Evolutionary conservation across 306 rosid genomes (phyloP).

Genomic region (Herpetospermum pedunculosum): DNA sequence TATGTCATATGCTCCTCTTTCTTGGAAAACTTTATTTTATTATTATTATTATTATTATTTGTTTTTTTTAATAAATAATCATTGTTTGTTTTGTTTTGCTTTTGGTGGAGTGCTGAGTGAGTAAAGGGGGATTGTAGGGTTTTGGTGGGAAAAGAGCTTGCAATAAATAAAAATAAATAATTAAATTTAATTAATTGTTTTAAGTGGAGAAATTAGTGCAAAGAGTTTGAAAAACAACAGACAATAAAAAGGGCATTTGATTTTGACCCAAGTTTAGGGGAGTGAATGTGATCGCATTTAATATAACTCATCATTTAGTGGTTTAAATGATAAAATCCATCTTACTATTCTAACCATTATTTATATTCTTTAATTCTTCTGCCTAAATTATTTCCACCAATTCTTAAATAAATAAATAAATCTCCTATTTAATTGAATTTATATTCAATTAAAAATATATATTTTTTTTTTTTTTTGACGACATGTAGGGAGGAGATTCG

Average conservation of each 20-base stretch:
- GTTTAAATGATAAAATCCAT: not conserved
- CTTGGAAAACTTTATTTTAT: not conserved
- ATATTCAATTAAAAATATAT: too few species aligned
- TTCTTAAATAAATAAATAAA: too few species aligned
- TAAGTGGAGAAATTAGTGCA: not conserved
- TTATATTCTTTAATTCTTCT: not conserved
- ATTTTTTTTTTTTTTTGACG: too few species aligned
- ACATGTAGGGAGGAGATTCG: too few species aligned
- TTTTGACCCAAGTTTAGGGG: not conserved
- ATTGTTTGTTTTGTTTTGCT: not conserved
- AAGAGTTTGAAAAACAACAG: constrained; percentile 5
- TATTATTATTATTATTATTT: not conserved
- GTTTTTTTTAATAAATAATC: not conserved
- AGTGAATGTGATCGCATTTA: constrained; percentile 2
- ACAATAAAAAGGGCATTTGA: not conserved
- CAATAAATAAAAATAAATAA: not conserved
- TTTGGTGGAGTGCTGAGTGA: not conserved
- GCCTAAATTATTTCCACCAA: too few species aligned
- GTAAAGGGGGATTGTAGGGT: not conserved
- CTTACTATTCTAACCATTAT: not conserved
- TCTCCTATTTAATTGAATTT: not conserved
- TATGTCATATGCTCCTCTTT: constrained; percentile 7
- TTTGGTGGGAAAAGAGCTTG: not conserved
- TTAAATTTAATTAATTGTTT: not conserved
- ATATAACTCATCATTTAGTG: not conserved